These are phyloP conservation scores for Tricholoma sp. DNA, from an alignment of 768 basidiomycete genomes.

Conservation along the genomic window DNA sequence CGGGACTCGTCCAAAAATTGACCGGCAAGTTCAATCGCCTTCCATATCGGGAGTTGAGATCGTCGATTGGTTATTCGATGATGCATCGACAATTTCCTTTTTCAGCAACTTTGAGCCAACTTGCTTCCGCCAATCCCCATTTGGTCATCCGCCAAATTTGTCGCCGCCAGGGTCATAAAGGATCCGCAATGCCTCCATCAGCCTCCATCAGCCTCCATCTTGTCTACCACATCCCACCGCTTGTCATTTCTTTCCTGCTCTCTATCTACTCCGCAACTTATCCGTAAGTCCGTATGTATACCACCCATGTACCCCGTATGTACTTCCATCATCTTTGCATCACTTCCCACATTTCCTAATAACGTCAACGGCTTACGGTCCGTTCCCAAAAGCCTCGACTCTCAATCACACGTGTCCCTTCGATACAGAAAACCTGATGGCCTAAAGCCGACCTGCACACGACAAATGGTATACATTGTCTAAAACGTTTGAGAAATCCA, in stretches of 20 bases:
- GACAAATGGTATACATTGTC: neutral
- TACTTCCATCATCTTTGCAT: no score
- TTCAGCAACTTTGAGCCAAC: no score
- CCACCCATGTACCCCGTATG: no score
- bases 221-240: constrained; percentile 10
- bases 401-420: constrained; percentile 1
- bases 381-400: neutral
- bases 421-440: neutral
- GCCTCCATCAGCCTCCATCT: constrained; percentile 12
- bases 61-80: constrained; percentile 16
- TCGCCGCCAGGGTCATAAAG: constrained; percentile 23
- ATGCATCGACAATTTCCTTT: no score
- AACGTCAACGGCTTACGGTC: neutral
- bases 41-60: constrained; percentile 22
- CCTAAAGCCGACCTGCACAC: neutral
- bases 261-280: no score
- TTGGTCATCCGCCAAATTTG: constrained; percentile 21
- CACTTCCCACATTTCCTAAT: neutral
- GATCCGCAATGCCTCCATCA: constrained; percentile 20
- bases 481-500: no score
- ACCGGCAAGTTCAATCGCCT: constrained; percentile 8
- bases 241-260: constrained; percentile 6
- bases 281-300: no score
- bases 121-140: constrained; percentile 15
- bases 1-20: constrained; percentile 7